Percentiles rank a stretch among this genome's conserved stretches.
phyloP scores from a whole-genome alignment of 176 grass and related monocot genomes.

The Coix lacrymajobi region DNA sequence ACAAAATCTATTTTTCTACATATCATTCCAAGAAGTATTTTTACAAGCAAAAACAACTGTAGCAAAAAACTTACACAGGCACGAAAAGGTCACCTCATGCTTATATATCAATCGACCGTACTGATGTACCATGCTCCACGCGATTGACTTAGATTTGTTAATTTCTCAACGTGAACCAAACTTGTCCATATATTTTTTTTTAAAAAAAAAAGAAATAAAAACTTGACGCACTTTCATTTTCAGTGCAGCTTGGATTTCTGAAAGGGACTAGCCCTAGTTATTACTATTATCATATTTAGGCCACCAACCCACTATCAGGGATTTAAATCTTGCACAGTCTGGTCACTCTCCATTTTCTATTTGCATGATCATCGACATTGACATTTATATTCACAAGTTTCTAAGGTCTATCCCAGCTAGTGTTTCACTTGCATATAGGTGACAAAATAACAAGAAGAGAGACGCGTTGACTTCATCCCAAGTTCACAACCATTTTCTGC shows the following conservation, averaged over 20 bases:
- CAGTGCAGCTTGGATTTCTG: constrained; percentile 36
- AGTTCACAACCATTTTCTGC: neutral
- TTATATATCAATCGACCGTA: neutral
- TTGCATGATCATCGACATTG: neutral
- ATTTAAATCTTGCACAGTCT: neutral
- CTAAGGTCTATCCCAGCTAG: constrained; percentile 11
- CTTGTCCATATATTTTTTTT: neutral
- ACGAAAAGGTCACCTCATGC: neutral
- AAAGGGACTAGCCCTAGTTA: constrained; percentile 20
- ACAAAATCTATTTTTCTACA: neutral
- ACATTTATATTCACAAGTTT: constrained; percentile 13
- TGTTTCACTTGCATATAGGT: constrained; percentile 21
- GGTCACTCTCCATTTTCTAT: constrained; percentile 1
- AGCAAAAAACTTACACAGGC: neutral
- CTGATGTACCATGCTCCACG: neutral
- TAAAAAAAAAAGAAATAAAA: neutral
- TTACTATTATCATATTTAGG: constrained; percentile 32
- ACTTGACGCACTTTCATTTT: constrained; percentile 6
- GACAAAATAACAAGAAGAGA: neutral
- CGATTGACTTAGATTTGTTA: constrained; percentile 33
- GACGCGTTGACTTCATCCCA: constrained; percentile 11
- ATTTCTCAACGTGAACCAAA: constrained; percentile 10
- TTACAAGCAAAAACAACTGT: neutral
- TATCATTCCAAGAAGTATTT: neutral
- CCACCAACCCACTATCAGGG: constrained; percentile 22